Conservation (phyloP, 257 asterid species). For the Echites panduratus region DNA sequence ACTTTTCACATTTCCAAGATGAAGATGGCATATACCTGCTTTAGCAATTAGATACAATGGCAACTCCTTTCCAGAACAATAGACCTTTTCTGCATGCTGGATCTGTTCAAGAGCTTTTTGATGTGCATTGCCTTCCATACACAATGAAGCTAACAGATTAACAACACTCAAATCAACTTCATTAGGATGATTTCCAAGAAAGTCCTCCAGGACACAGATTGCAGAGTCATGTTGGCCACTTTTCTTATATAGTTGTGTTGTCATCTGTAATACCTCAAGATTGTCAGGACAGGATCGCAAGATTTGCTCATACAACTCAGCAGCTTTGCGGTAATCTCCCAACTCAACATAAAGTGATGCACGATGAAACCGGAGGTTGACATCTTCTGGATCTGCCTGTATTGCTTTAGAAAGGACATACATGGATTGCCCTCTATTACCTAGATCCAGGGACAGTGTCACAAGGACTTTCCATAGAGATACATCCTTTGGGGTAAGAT, state of each 20-base stretch:
- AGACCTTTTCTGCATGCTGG: constrained; percentile 38
- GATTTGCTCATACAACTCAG: constrained; percentile 69
- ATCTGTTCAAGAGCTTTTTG: constrained; percentile 60
- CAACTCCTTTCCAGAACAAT: constrained; percentile 39
- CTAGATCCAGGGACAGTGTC: constrained; percentile 53
- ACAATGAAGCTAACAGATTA: constrained; percentile 51
- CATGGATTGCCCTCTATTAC: constrained; percentile 58
- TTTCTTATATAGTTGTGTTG: constrained; percentile 53
- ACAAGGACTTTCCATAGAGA: constrained; percentile 79
- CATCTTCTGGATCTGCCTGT: constrained; percentile 72
- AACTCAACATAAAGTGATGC: constrained; percentile 65
- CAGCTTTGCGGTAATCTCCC: constrained; percentile 62
- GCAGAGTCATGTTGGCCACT: constrained; percentile 64
- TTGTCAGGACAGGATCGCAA: constrained; percentile 52
- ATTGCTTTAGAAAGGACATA: constrained; percentile 75
- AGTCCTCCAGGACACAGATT: constrained; percentile 51
- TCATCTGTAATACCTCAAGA: constrained; percentile 38
- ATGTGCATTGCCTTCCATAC: constrained; percentile 51
- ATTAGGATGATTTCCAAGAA: constrained; percentile 34
- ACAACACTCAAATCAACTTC: constrained; percentile 44
- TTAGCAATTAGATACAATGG: constrained; percentile 44
- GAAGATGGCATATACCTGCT: constrained; percentile 75
- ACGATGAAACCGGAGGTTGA: constrained; percentile 48
- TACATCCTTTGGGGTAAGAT: constrained; percentile 65
- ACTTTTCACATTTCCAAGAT: constrained; percentile 56